Conservation (phyloP, 345 rosid species). For the Lepidium africanum region DNA sequence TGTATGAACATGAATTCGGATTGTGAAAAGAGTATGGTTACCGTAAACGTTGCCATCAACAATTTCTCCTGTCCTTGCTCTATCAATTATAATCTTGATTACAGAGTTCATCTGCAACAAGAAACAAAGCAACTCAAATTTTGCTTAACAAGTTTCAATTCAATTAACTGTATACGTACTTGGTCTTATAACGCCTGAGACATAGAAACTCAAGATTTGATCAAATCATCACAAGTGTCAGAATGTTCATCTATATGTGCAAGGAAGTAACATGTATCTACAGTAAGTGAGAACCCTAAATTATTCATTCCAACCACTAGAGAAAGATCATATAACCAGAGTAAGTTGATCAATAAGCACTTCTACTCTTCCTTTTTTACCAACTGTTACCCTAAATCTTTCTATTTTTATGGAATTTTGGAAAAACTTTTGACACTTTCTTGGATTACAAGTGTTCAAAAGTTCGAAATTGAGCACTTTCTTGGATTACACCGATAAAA, state of each 20-base stretch:
- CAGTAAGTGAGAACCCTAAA: too few species aligned
- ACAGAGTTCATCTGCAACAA: conserved; percentile 64
- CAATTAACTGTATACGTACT: conserved; percentile 29
- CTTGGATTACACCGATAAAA: conserved; percentile 45
- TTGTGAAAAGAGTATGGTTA: conserved; percentile 15
- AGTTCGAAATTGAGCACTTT: not conserved
- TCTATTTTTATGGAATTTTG: not conserved
- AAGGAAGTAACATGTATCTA: too few species aligned
- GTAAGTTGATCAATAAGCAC: not conserved
- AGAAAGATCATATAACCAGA: not conserved
- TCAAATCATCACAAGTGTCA: too few species aligned
- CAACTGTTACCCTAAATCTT: not conserved
- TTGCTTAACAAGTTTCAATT: not conserved
- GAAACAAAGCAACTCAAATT: not conserved
- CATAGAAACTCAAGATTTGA: too few species aligned
- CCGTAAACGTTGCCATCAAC: conserved; percentile 89
- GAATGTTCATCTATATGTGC: too few species aligned
- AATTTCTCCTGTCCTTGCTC: conserved; percentile 79
- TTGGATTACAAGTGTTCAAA: too few species aligned
- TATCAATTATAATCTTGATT: conserved; percentile 54
- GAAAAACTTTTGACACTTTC: not conserved
- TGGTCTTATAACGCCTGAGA: conserved; percentile 32
- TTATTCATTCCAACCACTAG: too few species aligned
- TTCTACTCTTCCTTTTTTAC: not conserved
- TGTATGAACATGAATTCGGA: not conserved